These are phyloP conservation scores for Penicillium paradoxum DNA, from an alignment of 495 filamentous ascomycete species.

Conservation along the genomic window DNA sequence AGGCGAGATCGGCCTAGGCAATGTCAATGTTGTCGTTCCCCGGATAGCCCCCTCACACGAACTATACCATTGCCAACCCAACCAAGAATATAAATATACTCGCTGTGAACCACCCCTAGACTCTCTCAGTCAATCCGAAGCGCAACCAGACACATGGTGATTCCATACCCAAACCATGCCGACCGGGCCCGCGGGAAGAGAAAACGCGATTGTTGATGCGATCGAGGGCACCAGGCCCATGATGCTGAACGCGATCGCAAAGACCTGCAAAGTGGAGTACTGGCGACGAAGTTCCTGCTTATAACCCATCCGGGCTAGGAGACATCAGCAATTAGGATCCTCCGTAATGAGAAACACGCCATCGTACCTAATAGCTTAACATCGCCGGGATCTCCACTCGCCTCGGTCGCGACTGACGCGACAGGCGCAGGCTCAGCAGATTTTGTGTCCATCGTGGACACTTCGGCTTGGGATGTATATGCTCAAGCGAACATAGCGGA, in stretches of 20 bases:
- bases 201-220: conserved; percentile 59
- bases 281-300: conserved; percentile 65
- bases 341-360: background rate
- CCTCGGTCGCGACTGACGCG: background rate
- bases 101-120: conserved; percentile 57
- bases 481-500: background rate
- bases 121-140: background rate
- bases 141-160: background rate
- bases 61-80: conserved; percentile 56
- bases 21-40: background rate
- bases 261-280: conserved; percentile 60
- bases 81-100: conserved; percentile 60
- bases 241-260: conserved; percentile 67
- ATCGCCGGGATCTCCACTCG: conserved; percentile 2
- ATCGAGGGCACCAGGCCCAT: conserved; percentile 68
- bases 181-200: conserved; percentile 60
- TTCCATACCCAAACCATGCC: conserved; percentile 60
- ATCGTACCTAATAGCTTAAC: conserved; percentile 27
- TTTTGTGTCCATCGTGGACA: background rate
- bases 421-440: background rate
- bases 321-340: background rate
- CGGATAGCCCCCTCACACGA: background rate
- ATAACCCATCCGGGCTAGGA: conserved; percentile 49
- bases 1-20: conserved; percentile 56
- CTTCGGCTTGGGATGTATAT: background rate